Evolutionary conservation across 768 basidiomycete genomes (phyloP).

Genomic region (Mycena venus): DNA sequence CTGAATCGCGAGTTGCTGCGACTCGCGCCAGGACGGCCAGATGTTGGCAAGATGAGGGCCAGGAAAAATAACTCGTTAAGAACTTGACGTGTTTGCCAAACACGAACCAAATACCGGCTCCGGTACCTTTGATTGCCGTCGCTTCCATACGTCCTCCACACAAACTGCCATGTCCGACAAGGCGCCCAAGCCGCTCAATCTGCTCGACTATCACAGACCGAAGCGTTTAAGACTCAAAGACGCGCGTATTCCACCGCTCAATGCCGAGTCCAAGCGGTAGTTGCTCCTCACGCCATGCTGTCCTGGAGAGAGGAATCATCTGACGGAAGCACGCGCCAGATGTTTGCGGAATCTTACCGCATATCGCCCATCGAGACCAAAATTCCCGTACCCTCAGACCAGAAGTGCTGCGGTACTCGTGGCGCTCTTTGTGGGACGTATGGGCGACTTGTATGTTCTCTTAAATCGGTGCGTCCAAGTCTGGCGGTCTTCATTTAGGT

Average conservation of each 20-base stretch:
- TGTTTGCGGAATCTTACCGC: slow-evolving; percentile 68
- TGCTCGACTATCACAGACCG: slow-evolving; percentile 64
- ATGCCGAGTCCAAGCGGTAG: slow-evolving; percentile 62
- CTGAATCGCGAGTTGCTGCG: no score
- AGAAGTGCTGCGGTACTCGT: slow-evolving; percentile 83
- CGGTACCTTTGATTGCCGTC: no score
- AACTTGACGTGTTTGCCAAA: no score
- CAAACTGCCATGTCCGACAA: slow-evolving; percentile 30
- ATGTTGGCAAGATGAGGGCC: no score
- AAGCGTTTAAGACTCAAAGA: slow-evolving; percentile 50
- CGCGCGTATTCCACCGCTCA: slow-evolving; percentile 63
- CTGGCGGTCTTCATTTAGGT: no score
- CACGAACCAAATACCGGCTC: no score
- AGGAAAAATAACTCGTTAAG: no score
- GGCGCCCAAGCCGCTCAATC: slow-evolving; percentile 45
- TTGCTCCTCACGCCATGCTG: no score
- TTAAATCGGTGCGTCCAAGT: slow-evolving; percentile 77
- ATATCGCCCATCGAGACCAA: slow-evolving; percentile 59
- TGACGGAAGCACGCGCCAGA: slow-evolving; percentile 45
- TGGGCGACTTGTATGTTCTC: slow-evolving; percentile 84
- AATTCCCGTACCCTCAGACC: slow-evolving; percentile 65
- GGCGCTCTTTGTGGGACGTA: slow-evolving; percentile 86
- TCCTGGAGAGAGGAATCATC: background rate
- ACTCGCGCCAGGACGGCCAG: no score
- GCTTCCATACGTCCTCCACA: no score